Conservation (phyloP, 495 filamentous ascomycete genomes). For the Annulohypoxylon moriforme region DNA sequence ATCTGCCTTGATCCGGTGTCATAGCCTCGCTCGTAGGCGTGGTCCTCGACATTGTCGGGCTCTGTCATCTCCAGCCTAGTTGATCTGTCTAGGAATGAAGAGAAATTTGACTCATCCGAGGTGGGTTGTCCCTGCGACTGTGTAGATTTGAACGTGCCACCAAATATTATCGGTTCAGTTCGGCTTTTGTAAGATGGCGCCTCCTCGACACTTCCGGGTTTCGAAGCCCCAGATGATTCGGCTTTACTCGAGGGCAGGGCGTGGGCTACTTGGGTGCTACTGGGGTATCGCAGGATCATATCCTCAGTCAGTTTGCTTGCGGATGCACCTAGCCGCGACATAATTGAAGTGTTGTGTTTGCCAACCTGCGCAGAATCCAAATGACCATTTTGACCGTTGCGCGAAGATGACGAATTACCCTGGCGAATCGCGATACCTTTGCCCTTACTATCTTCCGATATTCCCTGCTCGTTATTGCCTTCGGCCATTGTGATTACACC, state of each 20-base stretch:
- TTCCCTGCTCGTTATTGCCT: constrained; percentile 1
- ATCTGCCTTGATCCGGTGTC: constrained; percentile 1
- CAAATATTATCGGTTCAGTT: constrained; percentile 3
- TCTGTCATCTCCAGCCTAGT: constrained; percentile 43
- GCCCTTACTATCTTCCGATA: constrained; percentile 22
- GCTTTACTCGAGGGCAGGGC: constrained; percentile 36
- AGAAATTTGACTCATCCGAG: constrained; percentile 56
- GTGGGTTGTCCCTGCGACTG: constrained; percentile 48
- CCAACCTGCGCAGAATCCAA: background rate
- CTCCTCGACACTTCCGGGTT: constrained; percentile 9
- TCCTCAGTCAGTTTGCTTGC: constrained; percentile 30
- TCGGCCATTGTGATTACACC: constrained; percentile 20
- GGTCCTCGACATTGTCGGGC: constrained; percentile 28
- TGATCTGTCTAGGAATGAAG: constrained; percentile 56
- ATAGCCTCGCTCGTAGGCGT: background rate
- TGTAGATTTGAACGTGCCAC: constrained; percentile 35
- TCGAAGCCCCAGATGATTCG: constrained; percentile 27
- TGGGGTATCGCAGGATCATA: constrained; percentile 15
- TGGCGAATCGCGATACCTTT: constrained; percentile 26
- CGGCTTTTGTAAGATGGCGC: constrained; percentile 7
- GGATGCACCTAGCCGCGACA: constrained; percentile 38
- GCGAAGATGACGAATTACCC: constrained; percentile 7
- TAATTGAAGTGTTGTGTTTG: constrained; percentile 8
- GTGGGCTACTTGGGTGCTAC: background rate
- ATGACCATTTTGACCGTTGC: background rate